These are phyloP conservation scores for Peziza echinospora DNA, from an alignment of 495 filamentous ascomycete species.

Conservation along the genomic window DNA sequence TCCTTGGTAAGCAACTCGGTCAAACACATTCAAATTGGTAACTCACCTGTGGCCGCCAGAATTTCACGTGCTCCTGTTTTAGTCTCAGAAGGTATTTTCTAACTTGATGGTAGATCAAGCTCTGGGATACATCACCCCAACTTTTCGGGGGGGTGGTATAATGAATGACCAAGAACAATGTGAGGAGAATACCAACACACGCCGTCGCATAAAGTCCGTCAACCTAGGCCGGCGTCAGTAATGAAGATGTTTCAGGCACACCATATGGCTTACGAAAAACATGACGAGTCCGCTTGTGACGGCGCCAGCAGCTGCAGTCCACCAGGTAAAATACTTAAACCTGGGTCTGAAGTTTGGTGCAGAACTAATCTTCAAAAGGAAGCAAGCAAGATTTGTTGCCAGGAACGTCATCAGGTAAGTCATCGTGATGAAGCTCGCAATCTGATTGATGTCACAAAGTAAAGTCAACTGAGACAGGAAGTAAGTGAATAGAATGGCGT, in stretches of 20 bases:
- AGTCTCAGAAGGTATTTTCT: conserved; percentile 68
- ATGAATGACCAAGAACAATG: conserved; percentile 66
- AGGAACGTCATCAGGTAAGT: conserved; percentile 61
- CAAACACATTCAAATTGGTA: neutral
- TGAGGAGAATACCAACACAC: conserved; percentile 48
- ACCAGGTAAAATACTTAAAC: conserved; percentile 31
- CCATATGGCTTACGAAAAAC: neutral
- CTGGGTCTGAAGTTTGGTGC: conserved; percentile 77
- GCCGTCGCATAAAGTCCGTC: conserved; percentile 62
- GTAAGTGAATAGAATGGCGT: conserved; percentile 59
- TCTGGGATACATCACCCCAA: conserved; percentile 81
- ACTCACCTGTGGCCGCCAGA: conserved; percentile 51
- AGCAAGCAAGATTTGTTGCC: conserved; percentile 68
- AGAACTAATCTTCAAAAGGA: conserved; percentile 76
- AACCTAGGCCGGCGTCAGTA: conserved; percentile 22
- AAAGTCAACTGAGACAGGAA: conserved; percentile 58
- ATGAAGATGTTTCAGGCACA: neutral
- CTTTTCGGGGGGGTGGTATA: conserved; percentile 66
- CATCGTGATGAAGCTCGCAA: conserved; percentile 76
- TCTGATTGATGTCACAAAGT: conserved; percentile 68
- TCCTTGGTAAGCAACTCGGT: neutral
- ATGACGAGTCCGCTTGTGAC: conserved; percentile 37
- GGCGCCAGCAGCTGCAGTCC: conserved; percentile 49
- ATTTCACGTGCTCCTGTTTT: conserved; percentile 76
- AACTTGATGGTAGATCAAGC: conserved; percentile 78